phyloP scores from a whole-genome alignment of 345 rosid species.

The Gossypium raimondii region DNA sequence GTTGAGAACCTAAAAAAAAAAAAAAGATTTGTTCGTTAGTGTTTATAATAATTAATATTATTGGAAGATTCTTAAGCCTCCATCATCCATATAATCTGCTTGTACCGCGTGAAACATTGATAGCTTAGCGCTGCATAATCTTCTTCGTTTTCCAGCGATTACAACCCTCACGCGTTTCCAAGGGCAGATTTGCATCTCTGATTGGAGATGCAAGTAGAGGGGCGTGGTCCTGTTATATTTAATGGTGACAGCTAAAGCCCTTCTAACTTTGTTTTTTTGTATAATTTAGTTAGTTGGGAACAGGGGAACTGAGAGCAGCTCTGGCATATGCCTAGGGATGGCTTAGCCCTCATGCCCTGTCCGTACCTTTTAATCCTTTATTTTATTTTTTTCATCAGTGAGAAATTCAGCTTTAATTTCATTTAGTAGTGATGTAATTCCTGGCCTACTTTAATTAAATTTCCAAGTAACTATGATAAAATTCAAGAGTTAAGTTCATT shows the following conservation, averaged over 20 bases:
- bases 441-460: not conserved
- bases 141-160: constrained; percentile 14
- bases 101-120: constrained; percentile 11
- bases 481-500: not conserved
- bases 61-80: not conserved
- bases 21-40: not conserved
- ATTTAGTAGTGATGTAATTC: not conserved
- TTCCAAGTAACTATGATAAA: too few relatives aligned
- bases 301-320: not conserved
- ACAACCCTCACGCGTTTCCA: not conserved
- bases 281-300: constrained; percentile 7
- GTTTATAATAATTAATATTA: not conserved
- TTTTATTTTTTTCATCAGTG: not conserved
- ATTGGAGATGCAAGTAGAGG: constrained; percentile 9
- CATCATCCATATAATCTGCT: not conserved
- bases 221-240: not conserved
- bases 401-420: not conserved
- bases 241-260: not conserved
- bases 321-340: not conserved
- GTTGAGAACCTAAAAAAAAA: not conserved
- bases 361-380: too few relatives aligned
- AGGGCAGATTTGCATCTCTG: not conserved
- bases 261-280: not conserved
- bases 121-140: constrained; percentile 4
- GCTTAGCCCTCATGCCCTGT: not conserved